phyloP scores from a whole-genome alignment of 371 early-diverging fungal genomes.

The Umbelopsis sp. region DNA sequence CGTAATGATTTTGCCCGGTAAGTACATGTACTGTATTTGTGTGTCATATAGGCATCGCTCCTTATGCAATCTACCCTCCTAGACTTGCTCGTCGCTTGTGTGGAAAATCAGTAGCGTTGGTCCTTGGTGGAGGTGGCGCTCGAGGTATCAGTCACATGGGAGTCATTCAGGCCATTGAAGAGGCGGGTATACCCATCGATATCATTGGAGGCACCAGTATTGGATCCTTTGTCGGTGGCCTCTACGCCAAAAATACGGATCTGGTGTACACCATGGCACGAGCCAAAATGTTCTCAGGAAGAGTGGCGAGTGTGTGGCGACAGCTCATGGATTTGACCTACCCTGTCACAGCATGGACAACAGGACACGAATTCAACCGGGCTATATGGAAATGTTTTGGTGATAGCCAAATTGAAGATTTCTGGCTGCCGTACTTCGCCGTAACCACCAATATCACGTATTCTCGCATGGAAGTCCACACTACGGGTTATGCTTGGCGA shows the following conservation, averaged over 20 bases:
- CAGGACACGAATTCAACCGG: constrained; percentile 94
- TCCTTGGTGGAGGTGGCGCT: constrained; percentile 99
- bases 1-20: constrained; percentile 72
- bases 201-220: constrained; percentile 98
- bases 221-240: constrained; percentile 96
- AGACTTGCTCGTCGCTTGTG: constrained; percentile 93
- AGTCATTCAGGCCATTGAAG: constrained; percentile 96
- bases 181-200: constrained; percentile 98
- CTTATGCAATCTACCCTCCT: constrained; percentile 5
- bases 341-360: constrained; percentile 91
- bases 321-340: constrained; percentile 95
- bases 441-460: constrained; percentile 97
- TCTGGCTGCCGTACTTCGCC: constrained; percentile 98
- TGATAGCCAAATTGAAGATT: constrained; percentile 95
- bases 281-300: constrained; percentile 83
- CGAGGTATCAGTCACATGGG: constrained; percentile 98
- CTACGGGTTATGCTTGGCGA: constrained; percentile 95
- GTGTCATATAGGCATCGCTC: neutral
- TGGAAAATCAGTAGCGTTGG: constrained; percentile 95
- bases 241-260: constrained; percentile 93
- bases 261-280: constrained; percentile 86
- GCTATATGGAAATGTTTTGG: constrained; percentile 93
- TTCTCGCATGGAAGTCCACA: constrained; percentile 94
- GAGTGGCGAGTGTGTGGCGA: constrained; percentile 88
- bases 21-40: neutral